These are phyloP conservation scores for Hymenoscyphus salicellus DNA, from an alignment of 2,329 filamentous ascomycete species.

Conservation along the genomic window DNA sequence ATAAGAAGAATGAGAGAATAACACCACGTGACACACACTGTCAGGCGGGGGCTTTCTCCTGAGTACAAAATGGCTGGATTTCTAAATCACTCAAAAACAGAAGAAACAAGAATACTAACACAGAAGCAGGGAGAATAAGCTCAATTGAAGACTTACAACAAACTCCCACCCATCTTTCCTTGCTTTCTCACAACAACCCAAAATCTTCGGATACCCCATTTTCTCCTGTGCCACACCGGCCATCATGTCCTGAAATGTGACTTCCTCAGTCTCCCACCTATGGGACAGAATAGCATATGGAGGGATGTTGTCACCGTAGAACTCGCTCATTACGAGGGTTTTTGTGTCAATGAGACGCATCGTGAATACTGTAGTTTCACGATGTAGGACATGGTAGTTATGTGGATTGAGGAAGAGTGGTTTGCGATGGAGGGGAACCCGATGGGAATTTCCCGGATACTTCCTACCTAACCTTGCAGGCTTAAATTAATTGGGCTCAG, in stretches of 20 bases:
- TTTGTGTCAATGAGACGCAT: not conserved
- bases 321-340: not conserved
- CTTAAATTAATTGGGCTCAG: too few species aligned
- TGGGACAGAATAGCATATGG: constrained; percentile 15
- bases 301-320: not conserved
- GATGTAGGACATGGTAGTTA: too few species aligned
- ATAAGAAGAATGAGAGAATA: not conserved
- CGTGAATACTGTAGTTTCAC: not conserved
- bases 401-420: too few species aligned
- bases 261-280: constrained; percentile 14
- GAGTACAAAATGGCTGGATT: too few species aligned
- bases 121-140: not conserved
- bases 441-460: too few species aligned
- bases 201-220: constrained; percentile 16
- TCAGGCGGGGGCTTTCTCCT: too few species aligned
- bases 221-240: not conserved
- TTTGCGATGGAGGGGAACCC: too few species aligned
- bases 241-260: constrained; percentile 11
- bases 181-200: constrained; percentile 15
- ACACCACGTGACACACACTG: too few species aligned
- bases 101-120: not conserved
- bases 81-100: too few species aligned
- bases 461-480: too few species aligned
- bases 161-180: constrained; percentile 3
- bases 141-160: not conserved